Conservation (phyloP, 1,139 yeast species). For the Lodderomyces oxycetoniae region DNA sequence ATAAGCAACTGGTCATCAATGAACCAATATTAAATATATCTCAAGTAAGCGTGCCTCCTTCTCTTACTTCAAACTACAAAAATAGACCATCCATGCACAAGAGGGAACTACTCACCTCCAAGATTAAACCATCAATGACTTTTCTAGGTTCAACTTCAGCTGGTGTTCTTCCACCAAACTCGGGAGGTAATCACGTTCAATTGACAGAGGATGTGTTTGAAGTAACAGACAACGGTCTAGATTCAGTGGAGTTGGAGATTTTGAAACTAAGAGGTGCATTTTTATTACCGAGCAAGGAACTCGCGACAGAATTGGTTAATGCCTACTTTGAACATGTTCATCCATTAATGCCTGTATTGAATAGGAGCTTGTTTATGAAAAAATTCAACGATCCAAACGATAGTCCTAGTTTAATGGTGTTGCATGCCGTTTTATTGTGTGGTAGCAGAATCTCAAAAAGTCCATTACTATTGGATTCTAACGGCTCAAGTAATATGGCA, state of each 20-base stretch:
- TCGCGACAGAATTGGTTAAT: constrained; percentile 59
- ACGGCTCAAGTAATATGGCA: constrained; percentile 55
- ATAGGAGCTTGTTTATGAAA: constrained; percentile 58
- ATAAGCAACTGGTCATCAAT: constrained; percentile 9
- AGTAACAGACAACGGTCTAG: constrained; percentile 38
- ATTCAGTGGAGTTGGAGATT: constrained; percentile 65
- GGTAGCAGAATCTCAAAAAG: constrained; percentile 63
- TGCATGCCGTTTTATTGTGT: constrained; percentile 66
- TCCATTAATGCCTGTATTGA: constrained; percentile 69
- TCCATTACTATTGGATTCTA: constrained; percentile 52
- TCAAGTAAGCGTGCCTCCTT: constrained; percentile 43
- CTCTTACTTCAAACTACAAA: constrained; percentile 39
- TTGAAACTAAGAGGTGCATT: constrained; percentile 70
- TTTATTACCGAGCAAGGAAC: constrained; percentile 55
- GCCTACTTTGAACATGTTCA: constrained; percentile 65
- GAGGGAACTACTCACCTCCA: constrained; percentile 27
- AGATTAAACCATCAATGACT: constrained; percentile 31
- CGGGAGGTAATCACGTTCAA: constrained; percentile 43
- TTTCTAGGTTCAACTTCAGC: constrained; percentile 42
- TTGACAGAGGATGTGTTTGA: constrained; percentile 42
- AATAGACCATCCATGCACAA: constrained; percentile 39
- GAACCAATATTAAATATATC: constrained; percentile 45
- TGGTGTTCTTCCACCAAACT: constrained; percentile 38
- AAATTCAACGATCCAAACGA: constrained; percentile 53
- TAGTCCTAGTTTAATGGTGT: constrained; percentile 62